These are phyloP conservation scores for Calocybe indica DNA, from an alignment of 768 basidiomycete species.

Conservation along the genomic window DNA sequence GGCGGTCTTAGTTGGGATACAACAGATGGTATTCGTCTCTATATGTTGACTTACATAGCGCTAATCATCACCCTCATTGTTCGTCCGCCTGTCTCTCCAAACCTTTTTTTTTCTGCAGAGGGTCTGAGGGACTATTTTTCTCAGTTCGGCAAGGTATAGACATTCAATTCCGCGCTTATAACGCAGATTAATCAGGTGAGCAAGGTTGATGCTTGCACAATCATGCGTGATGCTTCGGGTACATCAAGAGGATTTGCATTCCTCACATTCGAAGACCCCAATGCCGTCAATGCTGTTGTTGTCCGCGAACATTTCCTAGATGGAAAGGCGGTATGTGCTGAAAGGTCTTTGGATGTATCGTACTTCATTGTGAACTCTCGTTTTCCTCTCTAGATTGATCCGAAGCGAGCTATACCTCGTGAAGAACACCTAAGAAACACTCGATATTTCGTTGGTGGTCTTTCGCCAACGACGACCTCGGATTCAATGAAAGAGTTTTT, in stretches of 20 bases:
- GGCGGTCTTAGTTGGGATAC: slow-evolving; percentile 91
- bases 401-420: slow-evolving; percentile 81
- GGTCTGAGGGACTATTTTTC: slow-evolving; percentile 67
- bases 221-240: slow-evolving; percentile 76
- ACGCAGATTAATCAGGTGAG: slow-evolving; percentile 3
- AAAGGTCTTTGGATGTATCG: too few relatives aligned
- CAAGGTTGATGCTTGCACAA: slow-evolving; percentile 75
- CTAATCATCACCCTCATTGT: slow-evolving; percentile 24
- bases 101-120: slow-evolving; percentile 34
- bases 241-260: slow-evolving; percentile 84
- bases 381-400: slow-evolving; percentile 58
- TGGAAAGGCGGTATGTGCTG: slow-evolving; percentile 59
- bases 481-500: slow-evolving; percentile 72
- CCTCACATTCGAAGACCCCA: slow-evolving; percentile 69
- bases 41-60: slow-evolving; percentile 22
- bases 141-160: slow-evolving; percentile 67
- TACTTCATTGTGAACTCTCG: slow-evolving; percentile 1
- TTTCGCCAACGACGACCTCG: slow-evolving; percentile 60
- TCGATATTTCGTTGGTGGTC: slow-evolving; percentile 78
- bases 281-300: slow-evolving; percentile 60
- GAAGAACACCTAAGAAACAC: slow-evolving; percentile 73
- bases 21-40: slow-evolving; percentile 67
- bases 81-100: slow-evolving; percentile 11
- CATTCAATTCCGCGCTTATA: slow-evolving; percentile 5
- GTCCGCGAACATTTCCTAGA: slow-evolving; percentile 65